phyloP scores from a whole-genome alignment of 768 basidiomycete species.

The Boletus rubroflammeus region DNA sequence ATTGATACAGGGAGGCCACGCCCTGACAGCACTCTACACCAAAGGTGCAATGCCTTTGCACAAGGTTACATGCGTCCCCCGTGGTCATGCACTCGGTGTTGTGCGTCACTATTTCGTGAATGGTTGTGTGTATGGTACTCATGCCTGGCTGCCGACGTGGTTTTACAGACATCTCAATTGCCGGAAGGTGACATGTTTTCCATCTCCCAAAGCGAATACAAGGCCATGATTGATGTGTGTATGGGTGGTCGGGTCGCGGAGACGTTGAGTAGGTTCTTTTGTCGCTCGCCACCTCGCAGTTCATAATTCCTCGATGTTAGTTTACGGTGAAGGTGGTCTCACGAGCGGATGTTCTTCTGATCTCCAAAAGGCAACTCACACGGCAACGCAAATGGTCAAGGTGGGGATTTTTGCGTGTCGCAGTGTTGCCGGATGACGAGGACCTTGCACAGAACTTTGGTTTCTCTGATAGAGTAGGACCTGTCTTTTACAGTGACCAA shows the following conservation, averaged over 20 bases:
- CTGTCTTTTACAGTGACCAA: constrained; percentile 75
- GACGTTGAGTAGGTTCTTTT: constrained; percentile 61
- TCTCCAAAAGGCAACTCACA: constrained; percentile 72
- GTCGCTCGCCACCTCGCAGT: background rate
- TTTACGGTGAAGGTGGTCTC: constrained; percentile 84
- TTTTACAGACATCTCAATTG: constrained; percentile 63
- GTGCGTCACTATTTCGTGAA: constrained; percentile 42
- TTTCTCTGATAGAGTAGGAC: constrained; percentile 75
- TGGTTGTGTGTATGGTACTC: constrained; percentile 1
- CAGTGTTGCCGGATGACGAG: background rate
- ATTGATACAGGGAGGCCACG: constrained; percentile 73
- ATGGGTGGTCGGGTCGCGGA: constrained; percentile 97
- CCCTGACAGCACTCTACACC: constrained; percentile 91
- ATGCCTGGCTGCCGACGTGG: background rate
- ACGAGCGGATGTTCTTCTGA: constrained; percentile 93
- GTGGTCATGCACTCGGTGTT: constrained; percentile 88
- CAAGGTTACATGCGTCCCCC: constrained; percentile 96
- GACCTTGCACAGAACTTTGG: constrained; percentile 57
- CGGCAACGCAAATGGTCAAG: constrained; percentile 86
- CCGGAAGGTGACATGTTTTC: constrained; percentile 77
- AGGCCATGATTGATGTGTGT: constrained; percentile 82
- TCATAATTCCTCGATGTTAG: constrained; percentile 36
- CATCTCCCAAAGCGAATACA: constrained; percentile 67
- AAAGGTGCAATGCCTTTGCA: constrained; percentile 95
- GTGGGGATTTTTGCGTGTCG: constrained; percentile 39